Conservation (phyloP, 2,329 filamentous ascomycete genomes). For the Fusarium redolens region DNA sequence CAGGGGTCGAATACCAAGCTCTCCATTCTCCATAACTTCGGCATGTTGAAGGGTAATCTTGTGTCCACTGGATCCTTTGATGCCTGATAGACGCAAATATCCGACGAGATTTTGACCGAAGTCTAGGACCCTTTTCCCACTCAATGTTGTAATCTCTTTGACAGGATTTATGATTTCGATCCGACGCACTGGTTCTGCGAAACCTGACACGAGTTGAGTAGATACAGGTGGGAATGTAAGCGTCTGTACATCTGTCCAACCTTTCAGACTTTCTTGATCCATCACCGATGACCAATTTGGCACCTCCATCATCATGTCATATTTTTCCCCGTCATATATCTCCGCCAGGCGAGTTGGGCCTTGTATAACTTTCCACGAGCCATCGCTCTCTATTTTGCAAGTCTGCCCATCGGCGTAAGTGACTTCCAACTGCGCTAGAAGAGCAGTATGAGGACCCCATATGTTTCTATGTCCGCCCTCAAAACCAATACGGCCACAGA, state of each 20-base stretch:
- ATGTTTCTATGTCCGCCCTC: constrained; percentile 17
- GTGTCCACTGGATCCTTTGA: constrained; percentile 52
- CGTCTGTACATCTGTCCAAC: not conserved
- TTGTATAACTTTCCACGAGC: constrained; percentile 50
- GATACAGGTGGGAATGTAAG: constrained; percentile 41
- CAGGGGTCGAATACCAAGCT: constrained; percentile 51
- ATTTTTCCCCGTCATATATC: constrained; percentile 64
- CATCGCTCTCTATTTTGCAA: constrained; percentile 46
- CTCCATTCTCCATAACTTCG: constrained; percentile 64
- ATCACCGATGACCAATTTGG: constrained; percentile 19
- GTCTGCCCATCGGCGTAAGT: not conserved
- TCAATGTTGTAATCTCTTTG: constrained; percentile 45
- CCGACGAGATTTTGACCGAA: constrained; percentile 71
- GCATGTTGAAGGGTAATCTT: constrained; percentile 62
- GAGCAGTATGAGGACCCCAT: constrained; percentile 13
- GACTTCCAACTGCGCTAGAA: constrained; percentile 17
- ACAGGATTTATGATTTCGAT: constrained; percentile 14
- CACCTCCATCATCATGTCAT: constrained; percentile 49
- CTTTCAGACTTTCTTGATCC: not conserved
- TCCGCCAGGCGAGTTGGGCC: constrained; percentile 52
- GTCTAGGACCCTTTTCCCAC: constrained; percentile 62
- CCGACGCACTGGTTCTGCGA: constrained; percentile 16
- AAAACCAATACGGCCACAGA: constrained; percentile 35
- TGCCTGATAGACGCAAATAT: constrained; percentile 53
- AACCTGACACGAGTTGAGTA: constrained; percentile 60